phyloP scores from a whole-genome alignment of 345 rosid genomes.

The Acer saccharum region DNA sequence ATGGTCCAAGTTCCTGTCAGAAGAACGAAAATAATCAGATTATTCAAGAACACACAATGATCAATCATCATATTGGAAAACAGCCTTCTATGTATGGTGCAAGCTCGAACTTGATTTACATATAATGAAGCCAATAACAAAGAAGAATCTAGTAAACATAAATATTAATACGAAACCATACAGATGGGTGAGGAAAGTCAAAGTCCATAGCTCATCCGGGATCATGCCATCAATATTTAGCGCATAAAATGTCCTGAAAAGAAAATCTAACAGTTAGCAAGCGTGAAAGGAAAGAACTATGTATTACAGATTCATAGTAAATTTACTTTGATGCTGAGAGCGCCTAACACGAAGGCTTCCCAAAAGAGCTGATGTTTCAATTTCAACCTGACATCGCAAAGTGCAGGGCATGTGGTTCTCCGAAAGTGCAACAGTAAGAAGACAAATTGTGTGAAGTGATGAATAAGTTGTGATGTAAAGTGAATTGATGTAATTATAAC shows the following conservation, averaged over 20 bases:
- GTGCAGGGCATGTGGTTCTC: background rate
- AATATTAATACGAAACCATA: constrained; percentile 20
- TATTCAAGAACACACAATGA: background rate
- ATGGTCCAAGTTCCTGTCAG: too few relatives aligned
- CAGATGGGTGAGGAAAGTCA: constrained; percentile 46
- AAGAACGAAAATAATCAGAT: background rate
- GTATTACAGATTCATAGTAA: too few relatives aligned
- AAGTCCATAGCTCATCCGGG: constrained; percentile 57
- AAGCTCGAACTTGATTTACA: too few relatives aligned
- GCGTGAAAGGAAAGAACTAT: background rate
- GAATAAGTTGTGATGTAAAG: background rate
- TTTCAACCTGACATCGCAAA: background rate
- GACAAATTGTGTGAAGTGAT: background rate
- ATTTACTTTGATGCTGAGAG: too few relatives aligned
- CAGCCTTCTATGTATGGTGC: too few relatives aligned
- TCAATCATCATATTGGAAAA: too few relatives aligned
- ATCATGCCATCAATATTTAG: constrained; percentile 35
- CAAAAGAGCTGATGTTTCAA: too few relatives aligned
- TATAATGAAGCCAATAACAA: too few relatives aligned
- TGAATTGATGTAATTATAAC: background rate
- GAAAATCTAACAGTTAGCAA: background rate
- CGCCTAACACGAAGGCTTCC: too few relatives aligned
- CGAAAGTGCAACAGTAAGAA: background rate
- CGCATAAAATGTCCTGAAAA: constrained; percentile 43
- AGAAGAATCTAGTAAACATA: background rate